Base-by-base conservation (phyloP, 208 protist species). In the Endotrypanum monterogeii region DNA sequence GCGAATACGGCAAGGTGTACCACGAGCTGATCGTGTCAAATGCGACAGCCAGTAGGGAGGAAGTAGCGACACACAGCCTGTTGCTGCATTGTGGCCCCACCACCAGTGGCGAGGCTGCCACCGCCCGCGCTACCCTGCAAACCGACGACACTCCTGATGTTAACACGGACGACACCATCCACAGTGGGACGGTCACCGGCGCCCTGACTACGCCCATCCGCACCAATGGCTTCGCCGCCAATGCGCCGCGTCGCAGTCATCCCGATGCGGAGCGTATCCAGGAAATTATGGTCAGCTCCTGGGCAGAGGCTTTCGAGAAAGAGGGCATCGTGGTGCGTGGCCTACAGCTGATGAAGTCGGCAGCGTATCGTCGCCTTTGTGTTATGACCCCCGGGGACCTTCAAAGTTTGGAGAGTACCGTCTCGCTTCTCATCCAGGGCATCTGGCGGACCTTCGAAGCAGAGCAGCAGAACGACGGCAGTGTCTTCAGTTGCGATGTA, bases 311-410 rank as follows among this genome's bases (percentile, higher is more conserved):
- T 16, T 99, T 99, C 79, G 89, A 83, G 41, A 66, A 78, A 11
- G 82, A 87, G 35, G 96, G 87, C 23, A 67, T 99, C 11, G 83
- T 99, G 16, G 78, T 88, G 41, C 78, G 87, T 16, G 92, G 94
- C 12, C 65, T 99, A 35, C 67, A 83, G 37, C 77, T 94, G 25
- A 86, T 94, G 68, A 83, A 78, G 39, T 65, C 74, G 39, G 44
- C 89, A 30, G 68, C 82, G 44, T 90, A 92, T 61, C 93, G 97
- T 48, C 83, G 72, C 46, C 51, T 67, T 44, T 87, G 83, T 71
- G 95, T 99, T 73, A 99, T 99, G 99, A 90, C 97, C 58, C 96
- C 97, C 62, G 93, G 88, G 50, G 74, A 86, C 8, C 76, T 98
- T 25, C 93, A 98, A 72, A 73, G 92, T 55, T 74, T 99, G 8